Conservation (phyloP, 2,329 filamentous ascomycete species). For the Cytospora paraplurivora region DNA sequence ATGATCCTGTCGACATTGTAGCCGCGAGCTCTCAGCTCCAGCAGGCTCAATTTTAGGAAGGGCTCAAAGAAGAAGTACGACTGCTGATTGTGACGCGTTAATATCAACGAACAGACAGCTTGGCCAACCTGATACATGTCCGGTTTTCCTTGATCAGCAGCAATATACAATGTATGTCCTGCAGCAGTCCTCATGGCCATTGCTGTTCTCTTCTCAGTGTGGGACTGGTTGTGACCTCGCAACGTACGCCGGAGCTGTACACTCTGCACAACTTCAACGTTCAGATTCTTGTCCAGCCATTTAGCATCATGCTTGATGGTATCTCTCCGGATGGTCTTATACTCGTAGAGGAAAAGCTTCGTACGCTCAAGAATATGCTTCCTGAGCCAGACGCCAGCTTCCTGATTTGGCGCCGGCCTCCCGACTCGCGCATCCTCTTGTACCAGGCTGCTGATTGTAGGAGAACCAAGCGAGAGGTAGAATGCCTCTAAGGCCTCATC, state of each 20-base stretch:
- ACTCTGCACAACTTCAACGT: slow-evolving; percentile 74
- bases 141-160: slow-evolving; percentile 60
- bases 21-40: slow-evolving; percentile 79
- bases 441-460: slow-evolving; percentile 74
- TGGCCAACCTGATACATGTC: slow-evolving; percentile 94
- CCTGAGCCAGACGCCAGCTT: slow-evolving; percentile 67
- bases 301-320: slow-evolving; percentile 82
- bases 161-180: slow-evolving; percentile 74
- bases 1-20: slow-evolving; percentile 97
- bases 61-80: slow-evolving; percentile 90
- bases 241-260: slow-evolving; percentile 79
- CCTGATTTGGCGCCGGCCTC: slow-evolving; percentile 65
- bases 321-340: slow-evolving; percentile 68
- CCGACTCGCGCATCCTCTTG: slow-evolving; percentile 78
- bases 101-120: slow-evolving; percentile 77
- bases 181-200: slow-evolving; percentile 59
- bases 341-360: slow-evolving; percentile 85
- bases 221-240: slow-evolving; percentile 66
- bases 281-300: slow-evolving; percentile 87
- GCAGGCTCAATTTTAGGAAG: slow-evolving; percentile 81
- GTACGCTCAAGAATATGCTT: slow-evolving; percentile 85
- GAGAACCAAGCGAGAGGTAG: slow-evolving; percentile 78
- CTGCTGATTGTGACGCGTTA: slow-evolving; percentile 82
- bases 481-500: slow-evolving; percentile 86
- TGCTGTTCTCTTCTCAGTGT: slow-evolving; percentile 75